These are phyloP conservation scores for Cyclotella sp. DNA, from an alignment of 108 stramenopile species.

Conservation along the genomic window DNA sequence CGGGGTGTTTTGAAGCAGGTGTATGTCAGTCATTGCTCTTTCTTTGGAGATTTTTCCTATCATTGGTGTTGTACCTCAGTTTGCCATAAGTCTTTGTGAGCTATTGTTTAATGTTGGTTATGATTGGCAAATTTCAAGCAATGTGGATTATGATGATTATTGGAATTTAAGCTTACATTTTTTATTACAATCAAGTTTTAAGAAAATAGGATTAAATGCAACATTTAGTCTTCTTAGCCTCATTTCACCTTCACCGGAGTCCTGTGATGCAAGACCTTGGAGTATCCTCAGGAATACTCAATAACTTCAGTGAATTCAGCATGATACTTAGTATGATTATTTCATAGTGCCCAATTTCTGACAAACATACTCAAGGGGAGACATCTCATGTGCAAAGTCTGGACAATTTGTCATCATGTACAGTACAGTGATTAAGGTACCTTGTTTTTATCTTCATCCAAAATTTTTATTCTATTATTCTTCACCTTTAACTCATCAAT, in stretches of 20 bases:
- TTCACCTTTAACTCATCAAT: not conserved
- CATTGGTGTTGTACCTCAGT: no score
- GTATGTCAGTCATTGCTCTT: no score
- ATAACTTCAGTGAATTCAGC: not conserved
- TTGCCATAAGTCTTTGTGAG: no score
- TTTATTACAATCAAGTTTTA: not conserved
- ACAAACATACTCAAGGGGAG: not conserved
- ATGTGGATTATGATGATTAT: no score
- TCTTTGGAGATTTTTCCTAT: no score
- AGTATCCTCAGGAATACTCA: conserved; percentile 2
- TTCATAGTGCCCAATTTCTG: not conserved
- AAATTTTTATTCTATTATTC: not conserved
- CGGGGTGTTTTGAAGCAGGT: no score
- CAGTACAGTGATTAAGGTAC: not conserved
- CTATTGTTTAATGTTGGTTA: no score
- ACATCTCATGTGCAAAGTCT: not conserved
- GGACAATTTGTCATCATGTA: not conserved
- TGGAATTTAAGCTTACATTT: not conserved
- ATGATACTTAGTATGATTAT: not conserved
- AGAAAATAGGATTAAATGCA: no score
- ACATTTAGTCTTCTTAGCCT: not conserved
- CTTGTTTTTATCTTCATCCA: not conserved
- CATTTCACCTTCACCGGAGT: not conserved
- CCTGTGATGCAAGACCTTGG: not conserved
- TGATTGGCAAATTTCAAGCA: no score